Base-by-base conservation (phyloP, 768 basidiomycete genomes). In the Chalciporus sphaerocephalus region DNA sequence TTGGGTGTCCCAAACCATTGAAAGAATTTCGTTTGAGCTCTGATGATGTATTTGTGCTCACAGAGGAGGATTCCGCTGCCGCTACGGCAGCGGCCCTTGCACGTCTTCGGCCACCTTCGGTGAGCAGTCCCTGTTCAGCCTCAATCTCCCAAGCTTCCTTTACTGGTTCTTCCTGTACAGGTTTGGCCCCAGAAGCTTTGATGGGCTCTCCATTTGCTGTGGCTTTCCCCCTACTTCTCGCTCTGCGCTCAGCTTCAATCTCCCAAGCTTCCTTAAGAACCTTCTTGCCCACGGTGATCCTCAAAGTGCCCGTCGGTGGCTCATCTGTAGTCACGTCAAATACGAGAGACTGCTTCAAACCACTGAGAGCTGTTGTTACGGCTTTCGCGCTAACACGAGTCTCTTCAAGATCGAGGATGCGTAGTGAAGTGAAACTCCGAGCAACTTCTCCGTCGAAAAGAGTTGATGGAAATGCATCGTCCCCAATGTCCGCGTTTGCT, bases 131-230 rank as follows among this genome's bases (percentile, higher is more conserved):
- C 48, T 81, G 81, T 56, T 89, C 86, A 1, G 83, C 85, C 48
- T 87, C 86, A 23, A 85, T 73, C 53, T 90, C 88, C 87, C 87
- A 89, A n/a, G 73, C 60, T 56, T 89, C 88, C 56, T 85, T 88
- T 10, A 70, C 56, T 0, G 74, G 62, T 34, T 69, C 73, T 40
- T 57, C 45, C 22, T 16, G 47, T 15, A 42, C n/a, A 30, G 24
- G 8, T 38, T 28, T 8, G 44, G 46, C 36, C n/a, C 15, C 5
- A 11, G 30, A n/a, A 22, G 24, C 20, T 33, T 48, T 25, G 18
- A 30, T 37, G 22, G 46, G n/a, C 15, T 32, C 40, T 10, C 42
- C 46, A 49, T 57, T 55, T 60, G 18, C 61, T 42, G 52, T 43
- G 41, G 67, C 62, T 39, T 65, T 69, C 22, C 61, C 67, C 27